Percentiles rank a stretch among this genome's conserved stretches.
Conservation (phyloP, 2,329 filamentous ascomycete species). For the Ophiocordyceps camponoti-floridani region DNA sequence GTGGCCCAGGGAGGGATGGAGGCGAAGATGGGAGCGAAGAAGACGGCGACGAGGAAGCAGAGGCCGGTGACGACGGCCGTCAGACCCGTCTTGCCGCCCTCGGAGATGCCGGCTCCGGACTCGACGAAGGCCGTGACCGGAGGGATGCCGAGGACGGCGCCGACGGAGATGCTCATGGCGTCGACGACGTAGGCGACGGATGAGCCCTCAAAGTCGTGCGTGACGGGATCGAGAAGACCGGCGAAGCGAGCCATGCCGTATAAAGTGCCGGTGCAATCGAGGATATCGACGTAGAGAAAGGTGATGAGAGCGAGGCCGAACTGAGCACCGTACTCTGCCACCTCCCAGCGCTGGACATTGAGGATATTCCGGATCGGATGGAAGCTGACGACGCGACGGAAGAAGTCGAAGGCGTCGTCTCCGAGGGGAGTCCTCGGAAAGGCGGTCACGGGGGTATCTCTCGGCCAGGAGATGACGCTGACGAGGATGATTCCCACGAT, state of each 20-base stretch:
- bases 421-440: slow-evolving; percentile 59
- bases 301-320: slow-evolving; percentile 75
- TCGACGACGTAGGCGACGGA: slow-evolving; percentile 73
- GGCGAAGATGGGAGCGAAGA: slow-evolving; percentile 82
- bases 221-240: slow-evolving; percentile 61
- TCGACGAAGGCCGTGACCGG: slow-evolving; percentile 80
- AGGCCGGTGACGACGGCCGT: slow-evolving; percentile 63
- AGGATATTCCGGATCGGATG: slow-evolving; percentile 56
- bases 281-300: slow-evolving; percentile 79
- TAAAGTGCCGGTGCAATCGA: slow-evolving; percentile 71
- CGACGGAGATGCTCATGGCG: slow-evolving; percentile 61
- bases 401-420: slow-evolving; percentile 61
- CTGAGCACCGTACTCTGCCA: slow-evolving; percentile 50
- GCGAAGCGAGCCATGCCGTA: slow-evolving; percentile 83
- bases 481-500: slow-evolving; percentile 71
- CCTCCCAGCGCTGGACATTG: slow-evolving; percentile 55
- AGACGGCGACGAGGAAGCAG: slow-evolving; percentile 74
- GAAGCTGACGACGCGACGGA: slow-evolving; percentile 75
- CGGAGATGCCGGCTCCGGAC: slow-evolving; percentile 76
- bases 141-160: slow-evolving; percentile 57
- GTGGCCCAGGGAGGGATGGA: slow-evolving; percentile 83
- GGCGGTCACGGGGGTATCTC: slow-evolving; percentile 57
- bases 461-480: slow-evolving; percentile 77
- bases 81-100: slow-evolving; percentile 72
- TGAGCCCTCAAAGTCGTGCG: slow-evolving; percentile 76